Base-by-base conservation (phyloP, 257 asterid genomes). In the Mitragyna speciosa region DNA sequence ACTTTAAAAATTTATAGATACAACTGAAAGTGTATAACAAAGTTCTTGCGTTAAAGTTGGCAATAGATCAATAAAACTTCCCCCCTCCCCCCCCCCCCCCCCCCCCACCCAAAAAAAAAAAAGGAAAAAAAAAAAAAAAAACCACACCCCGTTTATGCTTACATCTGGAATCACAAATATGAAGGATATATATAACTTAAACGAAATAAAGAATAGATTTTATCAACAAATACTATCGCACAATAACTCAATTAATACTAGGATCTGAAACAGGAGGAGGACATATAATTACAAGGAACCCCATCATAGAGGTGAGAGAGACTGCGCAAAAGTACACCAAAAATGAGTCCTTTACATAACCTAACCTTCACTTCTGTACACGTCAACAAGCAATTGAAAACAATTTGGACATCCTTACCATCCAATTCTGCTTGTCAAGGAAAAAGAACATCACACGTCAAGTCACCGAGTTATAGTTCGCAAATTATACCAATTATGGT, bases 301-400 rank as follows among this genome's bases (percentile, higher is more conserved):
- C 15, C 47, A 17, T 74, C 39, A 22, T 66, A 41, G 61, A 49
- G 79, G 31, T 2, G 26, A 24, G 41, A 66, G 28, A n/a, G 61
- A 17, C 28, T 47, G 45, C 58, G 41, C 49, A 65, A 6, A n/a
- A 3, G 22, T 45, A 45, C 67, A 11, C n/a, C n/a, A n/a, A 66
- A 2, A 24, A n/a, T 9, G 30, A 61, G 43, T 64, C 22, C 87
- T 89, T 72, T 85, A 85, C 90, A 88, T 45, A 74, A 45, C 80
- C 84, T 66, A 79, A 73, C 63, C 48, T 83, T 82, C 89, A 82
- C 73, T 78, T 84, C 81, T 79, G 66, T 79, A 77, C 83, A 70
- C 76, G 61, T n/a, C 51, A 28, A 41, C 48, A 31, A 66, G 33
- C 16, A 47, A 26, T 26, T 69, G 24, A 19, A 47, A 72, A 72